phyloP scores from a whole-genome alignment of 257 asterid genomes.

The Rehmannia glutinosa region DNA sequence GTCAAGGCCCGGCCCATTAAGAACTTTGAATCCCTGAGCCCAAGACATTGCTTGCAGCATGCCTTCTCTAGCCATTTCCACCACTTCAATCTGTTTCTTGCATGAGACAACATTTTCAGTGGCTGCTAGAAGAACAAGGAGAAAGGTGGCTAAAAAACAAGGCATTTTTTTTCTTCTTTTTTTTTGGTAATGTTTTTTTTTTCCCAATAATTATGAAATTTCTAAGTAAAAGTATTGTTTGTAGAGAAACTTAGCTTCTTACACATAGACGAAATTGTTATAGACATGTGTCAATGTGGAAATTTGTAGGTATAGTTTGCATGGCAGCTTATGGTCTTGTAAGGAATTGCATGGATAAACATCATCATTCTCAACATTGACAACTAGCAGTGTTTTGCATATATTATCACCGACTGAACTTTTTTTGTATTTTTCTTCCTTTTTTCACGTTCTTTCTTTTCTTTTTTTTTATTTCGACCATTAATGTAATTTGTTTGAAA shows the following conservation, averaged over 20 bases:
- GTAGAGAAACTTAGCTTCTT: background rate
- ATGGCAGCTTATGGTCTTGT: too few relatives aligned
- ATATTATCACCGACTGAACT: constrained; percentile 22
- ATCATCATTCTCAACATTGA: background rate
- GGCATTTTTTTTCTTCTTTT: constrained; percentile 21
- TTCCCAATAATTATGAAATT: background rate
- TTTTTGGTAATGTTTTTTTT: background rate
- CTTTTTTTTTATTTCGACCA: background rate
- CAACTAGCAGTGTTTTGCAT: constrained; percentile 19
- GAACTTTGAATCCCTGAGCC: constrained; percentile 21
- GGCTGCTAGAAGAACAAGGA: constrained; percentile 18
- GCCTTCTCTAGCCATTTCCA: constrained; percentile 33
- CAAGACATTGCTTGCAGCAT: constrained; percentile 34
- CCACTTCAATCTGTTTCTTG: constrained; percentile 22
- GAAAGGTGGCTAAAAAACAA: constrained; percentile 16
- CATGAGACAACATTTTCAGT: constrained; percentile 11
- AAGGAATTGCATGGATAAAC: constrained; percentile 17
- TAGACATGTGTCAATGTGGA: constrained; percentile 33
- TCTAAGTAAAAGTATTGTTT: background rate
- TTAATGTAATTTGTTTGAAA: background rate
- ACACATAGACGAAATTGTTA: constrained; percentile 22
- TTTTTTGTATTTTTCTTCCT: background rate
- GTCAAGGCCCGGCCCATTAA: constrained; percentile 20
- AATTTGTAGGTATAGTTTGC: constrained; percentile 1
- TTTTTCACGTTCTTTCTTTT: too few relatives aligned